Conservation (phyloP, 1,139 yeast genomes). For the Kazachstania sp. region DNA sequence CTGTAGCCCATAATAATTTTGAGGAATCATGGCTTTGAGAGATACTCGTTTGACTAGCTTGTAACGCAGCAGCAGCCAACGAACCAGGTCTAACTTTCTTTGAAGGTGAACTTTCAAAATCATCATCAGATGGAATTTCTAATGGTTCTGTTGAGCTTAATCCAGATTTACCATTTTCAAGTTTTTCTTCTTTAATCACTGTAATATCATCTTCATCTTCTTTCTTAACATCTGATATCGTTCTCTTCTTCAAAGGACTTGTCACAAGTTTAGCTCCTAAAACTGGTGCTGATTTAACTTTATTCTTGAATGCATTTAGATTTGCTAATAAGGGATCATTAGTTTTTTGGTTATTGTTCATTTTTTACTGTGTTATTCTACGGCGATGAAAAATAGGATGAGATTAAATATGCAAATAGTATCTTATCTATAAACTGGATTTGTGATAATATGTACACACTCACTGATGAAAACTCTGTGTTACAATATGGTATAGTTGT, state of each 20-base stretch:
- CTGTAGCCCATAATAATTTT: slow-evolving; percentile 79
- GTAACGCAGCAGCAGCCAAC: slow-evolving; percentile 28
- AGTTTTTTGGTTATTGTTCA: slow-evolving; percentile 8
- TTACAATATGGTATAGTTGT: too few species aligned
- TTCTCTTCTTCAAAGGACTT: slow-evolving; percentile 9
- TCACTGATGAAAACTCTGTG: too few species aligned
- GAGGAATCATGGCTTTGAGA: slow-evolving; percentile 55
- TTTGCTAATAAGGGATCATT: slow-evolving; percentile 40
- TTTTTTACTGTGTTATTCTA: not conserved
- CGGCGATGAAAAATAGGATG: not conserved
- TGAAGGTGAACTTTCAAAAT: slow-evolving; percentile 20
- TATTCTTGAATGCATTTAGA: slow-evolving; percentile 52
- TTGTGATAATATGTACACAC: too few species aligned
- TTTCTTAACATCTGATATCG: slow-evolving; percentile 5
- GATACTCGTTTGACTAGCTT: slow-evolving; percentile 37
- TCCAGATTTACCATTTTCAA: not conserved
- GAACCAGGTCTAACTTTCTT: slow-evolving; percentile 32
- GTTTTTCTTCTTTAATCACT: slow-evolving; percentile 6
- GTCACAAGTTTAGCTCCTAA: slow-evolving; percentile 17
- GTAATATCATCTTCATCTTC: slow-evolving; percentile 6
- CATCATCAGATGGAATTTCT: slow-evolving; percentile 15
- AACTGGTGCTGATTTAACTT: slow-evolving; percentile 49
- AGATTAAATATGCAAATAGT: not conserved
- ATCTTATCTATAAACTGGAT: not conserved
- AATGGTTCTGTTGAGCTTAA: slow-evolving; percentile 5